Conservation (phyloP, 2,329 filamentous ascomycete genomes). For the Scedosporium dehoogii region DNA sequence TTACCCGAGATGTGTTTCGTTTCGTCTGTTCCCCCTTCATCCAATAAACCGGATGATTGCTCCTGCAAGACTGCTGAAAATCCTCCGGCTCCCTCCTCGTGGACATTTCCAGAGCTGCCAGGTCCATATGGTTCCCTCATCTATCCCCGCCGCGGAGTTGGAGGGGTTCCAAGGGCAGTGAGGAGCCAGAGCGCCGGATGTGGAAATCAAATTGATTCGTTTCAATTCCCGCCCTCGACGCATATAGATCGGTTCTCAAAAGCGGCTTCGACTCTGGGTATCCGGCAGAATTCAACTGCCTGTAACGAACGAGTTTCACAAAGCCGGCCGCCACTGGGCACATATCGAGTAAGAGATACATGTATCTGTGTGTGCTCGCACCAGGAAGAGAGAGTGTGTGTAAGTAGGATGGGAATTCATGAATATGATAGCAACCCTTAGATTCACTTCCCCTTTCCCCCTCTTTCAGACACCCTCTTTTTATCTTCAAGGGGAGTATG, state of each 20-base stretch:
- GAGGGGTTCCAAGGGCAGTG: not conserved
- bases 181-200: not conserved
- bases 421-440: not conserved
- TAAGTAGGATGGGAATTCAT: not conserved
- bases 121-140: no score
- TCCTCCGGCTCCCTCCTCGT: not conserved
- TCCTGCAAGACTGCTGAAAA: not conserved
- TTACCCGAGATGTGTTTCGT: not conserved
- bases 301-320: constrained; percentile 7
- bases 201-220: not conserved
- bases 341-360: not conserved
- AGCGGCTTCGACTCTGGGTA: not conserved
- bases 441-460: not conserved
- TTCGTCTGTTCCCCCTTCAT: not conserved
- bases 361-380: not conserved
- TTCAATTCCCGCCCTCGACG: not conserved
- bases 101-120: not conserved
- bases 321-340: not conserved
- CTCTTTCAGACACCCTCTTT: not conserved
- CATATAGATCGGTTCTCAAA: not conserved
- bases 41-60: not conserved
- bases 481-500: no score
- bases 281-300: constrained; percentile 7
- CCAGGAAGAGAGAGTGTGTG: not conserved
- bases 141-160: not conserved